Conservation (phyloP, 148 eudicot species). For the Vaccinium vitisidaea region DNA sequence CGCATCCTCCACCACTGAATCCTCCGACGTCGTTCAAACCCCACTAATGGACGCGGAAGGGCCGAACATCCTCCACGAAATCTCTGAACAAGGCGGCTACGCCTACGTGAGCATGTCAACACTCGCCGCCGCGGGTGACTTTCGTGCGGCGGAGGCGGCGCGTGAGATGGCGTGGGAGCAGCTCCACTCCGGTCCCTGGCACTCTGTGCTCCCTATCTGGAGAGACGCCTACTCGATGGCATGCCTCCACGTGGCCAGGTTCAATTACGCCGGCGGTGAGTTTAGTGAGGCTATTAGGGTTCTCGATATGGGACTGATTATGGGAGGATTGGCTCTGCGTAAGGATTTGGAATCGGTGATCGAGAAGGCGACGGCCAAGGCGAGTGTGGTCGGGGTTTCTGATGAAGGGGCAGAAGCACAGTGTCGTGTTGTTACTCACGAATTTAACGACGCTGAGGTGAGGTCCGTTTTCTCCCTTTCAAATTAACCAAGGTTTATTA, state of each 20-base stretch:
- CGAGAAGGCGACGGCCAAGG: slow-evolving; percentile 31
- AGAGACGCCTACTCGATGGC: slow-evolving; percentile 93
- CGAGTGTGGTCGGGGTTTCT: slow-evolving; percentile 15
- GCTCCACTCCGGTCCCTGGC: slow-evolving; percentile 93
- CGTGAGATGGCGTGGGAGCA: slow-evolving; percentile 99
- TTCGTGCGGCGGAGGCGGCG: slow-evolving; percentile 78
- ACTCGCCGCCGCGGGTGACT: slow-evolving; percentile 43
- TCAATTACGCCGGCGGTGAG: slow-evolving; percentile 39
- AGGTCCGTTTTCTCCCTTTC: slow-evolving; percentile 42
- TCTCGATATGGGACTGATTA: slow-evolving; percentile 83
- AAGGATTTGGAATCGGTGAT: slow-evolving; percentile 56
- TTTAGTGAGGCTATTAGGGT: slow-evolving; percentile 50
- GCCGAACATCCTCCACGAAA: slow-evolving; percentile 37
- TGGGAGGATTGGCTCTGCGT: slow-evolving; percentile 71
- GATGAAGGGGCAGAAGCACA: slow-evolving; percentile 7
- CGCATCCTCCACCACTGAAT: neutral
- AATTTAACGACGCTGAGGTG: slow-evolving; percentile 61
- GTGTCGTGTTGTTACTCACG: slow-evolving; percentile 22
- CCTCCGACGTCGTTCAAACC: slow-evolving; percentile 31
- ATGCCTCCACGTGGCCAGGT: slow-evolving; percentile 66
- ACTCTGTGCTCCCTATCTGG: slow-evolving; percentile 76
- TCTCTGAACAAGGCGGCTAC: slow-evolving; percentile 79
- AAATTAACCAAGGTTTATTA: neutral
- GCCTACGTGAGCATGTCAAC: slow-evolving; percentile 54
- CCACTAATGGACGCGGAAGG: slow-evolving; percentile 45